Evolutionary conservation across 345 rosid genomes (phyloP), one percentile per base, ranked within the genome.

Genomic region (Chamaenerion angustifolium): DNA sequence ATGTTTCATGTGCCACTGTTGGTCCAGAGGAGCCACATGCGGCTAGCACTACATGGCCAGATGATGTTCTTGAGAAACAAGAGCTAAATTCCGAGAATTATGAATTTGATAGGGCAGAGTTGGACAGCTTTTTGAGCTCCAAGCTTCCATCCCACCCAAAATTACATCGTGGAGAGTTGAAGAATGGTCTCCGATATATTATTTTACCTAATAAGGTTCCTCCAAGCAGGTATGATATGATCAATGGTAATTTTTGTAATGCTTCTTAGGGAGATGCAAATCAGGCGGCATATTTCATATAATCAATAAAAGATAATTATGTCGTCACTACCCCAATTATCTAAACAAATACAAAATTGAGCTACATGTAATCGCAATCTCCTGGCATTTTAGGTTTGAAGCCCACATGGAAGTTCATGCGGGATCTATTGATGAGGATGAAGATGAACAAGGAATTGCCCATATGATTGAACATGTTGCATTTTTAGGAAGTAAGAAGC

Each of bases 391-490:
- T 64, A 90, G 98, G 85, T 84, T 92, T 70, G 98, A 87, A 66
- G 98, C 98, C 59, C 98, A 92, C 65, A 87, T 88, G 94, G 98
- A 92, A 80, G 93, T 92, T 63, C 98, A 92, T 71, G 96, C 62
- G 37, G 98, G 98, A 56, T 87, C 98, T 8, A 81, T 92, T 57
- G 98, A 92, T 16, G 98, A 92, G 77, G 96, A 85, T 77, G 88
- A 82, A 54, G 98, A 92, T 69, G 96, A 92, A 71, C 98, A 92
- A 73, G 98, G 98, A 68, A 92, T 92, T 51, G 98, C 98, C n/a
- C 98, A 92, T 80, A 92, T 92, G 98, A 92, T 92, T 58, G 98
- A 92, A 64, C 98, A 92, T 62, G 95, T 92, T 21, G 95, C 98
- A 57, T 88, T 92, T 58, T 89, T 87, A 56, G 98, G 98, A 74